Evolutionary conservation across 345 rosid species (phyloP).

Genomic region (Erucastrum elatum): DNA sequence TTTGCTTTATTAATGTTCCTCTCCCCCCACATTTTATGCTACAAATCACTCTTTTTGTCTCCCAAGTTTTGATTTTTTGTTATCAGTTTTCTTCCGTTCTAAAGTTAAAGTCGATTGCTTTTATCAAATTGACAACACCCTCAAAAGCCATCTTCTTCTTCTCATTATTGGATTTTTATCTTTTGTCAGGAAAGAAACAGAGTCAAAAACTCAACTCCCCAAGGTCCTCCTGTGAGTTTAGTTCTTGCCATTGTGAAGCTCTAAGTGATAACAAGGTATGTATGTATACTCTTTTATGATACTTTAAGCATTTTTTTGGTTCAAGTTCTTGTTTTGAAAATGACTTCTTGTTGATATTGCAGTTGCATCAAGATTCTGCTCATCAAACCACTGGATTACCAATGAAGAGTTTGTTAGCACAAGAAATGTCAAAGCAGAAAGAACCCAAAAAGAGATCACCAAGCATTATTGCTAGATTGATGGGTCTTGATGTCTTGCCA

Average conservation of each 20-base stretch:
- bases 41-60: conserved; percentile 30
- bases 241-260: conserved; percentile 45
- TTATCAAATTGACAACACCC: conserved; percentile 16
- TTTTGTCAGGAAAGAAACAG: conserved; percentile 54
- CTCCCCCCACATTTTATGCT: conserved; percentile 27
- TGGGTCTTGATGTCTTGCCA: conserved; percentile 94
- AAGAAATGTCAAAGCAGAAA: conserved; percentile 78
- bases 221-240: conserved; percentile 54
- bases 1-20: not conserved
- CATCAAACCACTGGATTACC: conserved; percentile 50
- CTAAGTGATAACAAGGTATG: conserved; percentile 60
- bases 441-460: conserved; percentile 75
- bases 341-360: conserved; percentile 27
- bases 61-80: conserved; percentile 2
- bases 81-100: conserved; percentile 23
- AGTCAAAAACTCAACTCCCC: conserved; percentile 45
- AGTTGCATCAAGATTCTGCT: conserved; percentile 52
- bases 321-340: conserved; percentile 25
- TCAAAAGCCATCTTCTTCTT: conserved; percentile 6
- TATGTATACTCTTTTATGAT: conserved; percentile 19
- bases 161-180: conserved; percentile 27
- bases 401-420: conserved; percentile 70
- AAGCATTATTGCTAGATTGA: conserved; percentile 79
- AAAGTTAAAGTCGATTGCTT: conserved; percentile 25
- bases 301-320: not conserved